These are phyloP conservation scores for Lodderomyces elongisporus DNA, from an alignment of 1,139 yeast species.

Conservation along the genomic window DNA sequence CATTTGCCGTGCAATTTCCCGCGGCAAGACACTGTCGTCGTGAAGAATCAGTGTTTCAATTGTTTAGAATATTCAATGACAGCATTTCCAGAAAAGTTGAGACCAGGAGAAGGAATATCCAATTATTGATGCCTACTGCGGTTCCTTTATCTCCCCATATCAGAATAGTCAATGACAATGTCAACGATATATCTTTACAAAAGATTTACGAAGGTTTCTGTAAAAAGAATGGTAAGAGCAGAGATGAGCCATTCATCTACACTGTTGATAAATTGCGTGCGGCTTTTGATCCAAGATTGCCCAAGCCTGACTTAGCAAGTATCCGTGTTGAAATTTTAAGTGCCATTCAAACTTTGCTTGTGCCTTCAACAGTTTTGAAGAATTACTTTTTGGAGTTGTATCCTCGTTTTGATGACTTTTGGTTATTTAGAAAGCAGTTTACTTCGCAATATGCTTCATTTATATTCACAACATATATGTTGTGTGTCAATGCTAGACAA, in stretches of 20 bases:
- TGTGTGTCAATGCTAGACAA: conserved; percentile 89
- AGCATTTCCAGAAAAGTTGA: conserved; percentile 78
- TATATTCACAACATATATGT: conserved; percentile 87
- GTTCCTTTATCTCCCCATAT: conserved; percentile 94
- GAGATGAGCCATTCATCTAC: conserved; percentile 88
- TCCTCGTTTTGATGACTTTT: conserved; percentile 84
- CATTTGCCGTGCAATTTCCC: conserved; percentile 95
- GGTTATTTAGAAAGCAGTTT: conserved; percentile 95
- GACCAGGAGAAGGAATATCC: conserved; percentile 79
- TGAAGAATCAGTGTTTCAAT: conserved; percentile 89
- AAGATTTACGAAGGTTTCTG: conserved; percentile 88
- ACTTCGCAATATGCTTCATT: conserved; percentile 95
- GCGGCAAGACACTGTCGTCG: conserved; percentile 97
- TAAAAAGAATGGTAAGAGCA: conserved; percentile 62
- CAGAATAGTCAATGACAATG: conserved; percentile 81
- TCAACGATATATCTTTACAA: conserved; percentile 74
- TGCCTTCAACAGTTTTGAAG: conserved; percentile 80
- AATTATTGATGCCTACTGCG: conserved; percentile 85
- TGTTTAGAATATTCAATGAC: conserved; percentile 83
- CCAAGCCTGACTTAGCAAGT: conserved; percentile 87
- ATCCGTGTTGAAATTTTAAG: conserved; percentile 86
- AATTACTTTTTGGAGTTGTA: conserved; percentile 61
- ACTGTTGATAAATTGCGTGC: conserved; percentile 84
- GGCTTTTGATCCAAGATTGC: conserved; percentile 87
- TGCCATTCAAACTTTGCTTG: conserved; percentile 81